These are phyloP conservation scores for Cajanus cajan DNA, from an alignment of 306 rosid genomes.

Conservation along the genomic window DNA sequence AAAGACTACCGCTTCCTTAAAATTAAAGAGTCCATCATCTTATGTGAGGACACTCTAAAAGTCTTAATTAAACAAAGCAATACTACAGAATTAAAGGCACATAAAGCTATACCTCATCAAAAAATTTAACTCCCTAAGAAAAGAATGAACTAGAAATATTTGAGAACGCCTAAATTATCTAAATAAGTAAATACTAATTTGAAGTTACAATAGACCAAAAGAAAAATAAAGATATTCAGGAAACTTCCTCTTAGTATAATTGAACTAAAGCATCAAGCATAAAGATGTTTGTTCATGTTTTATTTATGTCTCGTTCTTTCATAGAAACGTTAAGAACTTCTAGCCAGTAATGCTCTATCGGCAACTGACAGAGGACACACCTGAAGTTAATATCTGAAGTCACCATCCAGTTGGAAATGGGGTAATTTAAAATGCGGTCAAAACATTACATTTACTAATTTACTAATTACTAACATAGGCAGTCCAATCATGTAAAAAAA, in stretches of 20 bases:
- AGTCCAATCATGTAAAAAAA: background rate
- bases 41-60: background rate
- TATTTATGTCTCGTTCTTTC: background rate
- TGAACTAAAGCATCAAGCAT: background rate
- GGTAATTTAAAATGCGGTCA: background rate
- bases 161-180: background rate
- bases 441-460: background rate
- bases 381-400: background rate
- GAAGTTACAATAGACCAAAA: too few relatives aligned
- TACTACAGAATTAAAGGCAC: background rate
- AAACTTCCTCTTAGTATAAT: background rate
- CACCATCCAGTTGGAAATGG: background rate
- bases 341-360: background rate
- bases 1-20: background rate
- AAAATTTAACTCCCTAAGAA: background rate
- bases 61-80: background rate
- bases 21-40: conserved; percentile 1
- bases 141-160: background rate
- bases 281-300: conserved; percentile 1
- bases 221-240: background rate
- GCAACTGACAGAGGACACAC: background rate
- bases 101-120: conserved; percentile 1
- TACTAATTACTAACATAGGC: background rate
- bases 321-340: conserved; percentile 4
- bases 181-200: too few relatives aligned